Percentiles rank a stretch among this genome's conserved stretches.
These are phyloP conservation scores for Cyclotella cryptica DNA, from an alignment of 108 stramenopile species.

Conservation along the genomic window DNA sequence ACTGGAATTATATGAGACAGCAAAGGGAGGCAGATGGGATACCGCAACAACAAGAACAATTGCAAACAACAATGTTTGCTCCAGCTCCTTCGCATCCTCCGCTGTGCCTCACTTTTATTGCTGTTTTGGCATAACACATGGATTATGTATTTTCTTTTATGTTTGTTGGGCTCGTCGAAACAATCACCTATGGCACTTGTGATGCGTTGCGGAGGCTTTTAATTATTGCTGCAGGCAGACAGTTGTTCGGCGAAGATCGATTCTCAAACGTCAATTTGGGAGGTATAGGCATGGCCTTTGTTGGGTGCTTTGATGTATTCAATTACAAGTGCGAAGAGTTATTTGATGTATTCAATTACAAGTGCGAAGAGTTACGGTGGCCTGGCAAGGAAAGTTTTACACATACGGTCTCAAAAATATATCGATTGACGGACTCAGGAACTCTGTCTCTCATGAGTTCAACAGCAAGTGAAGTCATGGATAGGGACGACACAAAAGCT, in stretches of 20 bases:
- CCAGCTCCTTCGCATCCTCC: constrained; percentile 50
- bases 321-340: constrained; percentile 47
- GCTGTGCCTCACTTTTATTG: constrained; percentile 57
- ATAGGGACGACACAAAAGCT: no score
- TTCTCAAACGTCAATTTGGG: constrained; percentile 65
- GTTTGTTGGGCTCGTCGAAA: constrained; percentile 73
- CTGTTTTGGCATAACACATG: constrained; percentile 71
- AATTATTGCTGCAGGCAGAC: constrained; percentile 68
- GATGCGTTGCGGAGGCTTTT: constrained; percentile 73
- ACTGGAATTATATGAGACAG: not conserved
- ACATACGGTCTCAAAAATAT: no score
- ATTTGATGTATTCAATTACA: no score
- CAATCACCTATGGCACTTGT: constrained; percentile 78
- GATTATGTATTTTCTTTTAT: constrained; percentile 78
- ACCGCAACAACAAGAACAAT: not conserved
- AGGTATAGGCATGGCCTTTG: constrained; percentile 64
- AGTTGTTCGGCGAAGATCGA: constrained; percentile 68
- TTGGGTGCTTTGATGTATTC: constrained; percentile 70
- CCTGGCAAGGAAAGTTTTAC: not conserved
- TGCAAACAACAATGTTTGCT: constrained; percentile 23
- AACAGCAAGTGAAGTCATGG: no score
- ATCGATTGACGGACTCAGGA: no score
- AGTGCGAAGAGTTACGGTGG: constrained; percentile 10
- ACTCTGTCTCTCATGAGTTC: no score
- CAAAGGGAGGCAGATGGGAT: not conserved